These are phyloP conservation scores for Penicillium brasilianum DNA, from an alignment of 2,329 filamentous ascomycete genomes.

Conservation along the genomic window DNA sequence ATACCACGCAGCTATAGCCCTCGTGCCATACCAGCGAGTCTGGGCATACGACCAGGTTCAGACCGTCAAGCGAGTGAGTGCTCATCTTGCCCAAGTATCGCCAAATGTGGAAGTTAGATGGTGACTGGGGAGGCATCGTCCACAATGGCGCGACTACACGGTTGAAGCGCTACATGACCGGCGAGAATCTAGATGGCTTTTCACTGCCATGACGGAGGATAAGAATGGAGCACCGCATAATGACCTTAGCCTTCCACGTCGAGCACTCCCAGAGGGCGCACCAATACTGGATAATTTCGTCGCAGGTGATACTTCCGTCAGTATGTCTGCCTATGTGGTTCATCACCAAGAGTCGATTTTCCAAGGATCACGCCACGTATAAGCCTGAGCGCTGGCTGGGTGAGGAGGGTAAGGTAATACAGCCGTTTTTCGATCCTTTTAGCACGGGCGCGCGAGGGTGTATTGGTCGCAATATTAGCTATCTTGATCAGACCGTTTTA, in stretches of 20 bases:
- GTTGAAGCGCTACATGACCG: constrained; percentile 35
- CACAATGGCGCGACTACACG: constrained; percentile 28
- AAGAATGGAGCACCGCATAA: constrained; percentile 48
- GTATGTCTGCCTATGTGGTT: constrained; percentile 47
- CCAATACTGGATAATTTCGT: constrained; percentile 32
- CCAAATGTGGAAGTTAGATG: constrained; percentile 24
- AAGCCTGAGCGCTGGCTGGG: constrained; percentile 49
- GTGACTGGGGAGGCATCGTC: constrained; percentile 29
- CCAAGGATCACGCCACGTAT: constrained; percentile 40
- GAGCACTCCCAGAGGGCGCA: constrained; percentile 49
- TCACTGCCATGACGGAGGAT: constrained; percentile 58
- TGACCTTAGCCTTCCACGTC: constrained; percentile 46
- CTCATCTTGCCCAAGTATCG: constrained; percentile 27
- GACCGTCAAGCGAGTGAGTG: constrained; percentile 19
- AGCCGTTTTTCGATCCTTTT: constrained; percentile 48
- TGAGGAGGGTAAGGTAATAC: constrained; percentile 41
- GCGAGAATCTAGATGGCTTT: constrained; percentile 64
- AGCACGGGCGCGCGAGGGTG: constrained; percentile 42
- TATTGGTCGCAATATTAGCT: constrained; percentile 47
- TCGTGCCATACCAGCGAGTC: constrained; percentile 26
- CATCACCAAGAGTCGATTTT: constrained; percentile 44
- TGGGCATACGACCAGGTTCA: constrained; percentile 33
- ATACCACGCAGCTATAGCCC: constrained; percentile 10
- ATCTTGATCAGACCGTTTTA: constrained; percentile 54
- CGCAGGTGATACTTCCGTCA: constrained; percentile 49